Base-by-base conservation (phyloP, 176 grass and related monocot species). In the Oryza meridionalis region DNA sequence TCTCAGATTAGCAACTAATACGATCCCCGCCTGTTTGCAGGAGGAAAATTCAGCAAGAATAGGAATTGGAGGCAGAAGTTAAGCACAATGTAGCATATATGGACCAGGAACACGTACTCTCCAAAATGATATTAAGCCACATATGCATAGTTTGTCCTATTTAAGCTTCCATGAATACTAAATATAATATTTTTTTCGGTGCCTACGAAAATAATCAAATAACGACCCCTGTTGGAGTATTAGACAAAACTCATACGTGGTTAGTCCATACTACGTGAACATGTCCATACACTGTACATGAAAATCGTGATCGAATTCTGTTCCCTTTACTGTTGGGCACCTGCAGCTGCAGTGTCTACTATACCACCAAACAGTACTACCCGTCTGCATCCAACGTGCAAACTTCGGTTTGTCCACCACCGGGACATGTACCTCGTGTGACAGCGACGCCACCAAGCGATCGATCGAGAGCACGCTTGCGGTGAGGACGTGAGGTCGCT, bases 341-440 rank as follows among this genome's bases (percentile, higher is more conserved):
- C 16, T 22, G 16, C 67, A 42, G 51, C 51, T 16, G 49, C 15
- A 61, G 5, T 61, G 19, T 61, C 55, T 22, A 40, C 38, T 59
- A 12, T 7, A 29, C 10, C 55, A 31, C 61, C 3, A 40, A 67
- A 37, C 11, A 51, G 71, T 44, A 14, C 15, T 44, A 14, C 15
- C 29, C 29, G 38, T 81, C 82, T 76, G 24, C 38, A 85, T 89
- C 70, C 70, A 81, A 37, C 77, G 82, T 89, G 82, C 82, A 70
- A 51, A 76, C 69, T 69, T 75, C 5, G 70, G 65, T 70, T 85
- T 81, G 65, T 85, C 38, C 38, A 40, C 82, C 73, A 65, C 82
- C 4, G 82, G 64, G 84, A 11, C 63, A 63, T 88, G 87, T 63
- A 26, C 7, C 81, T 69, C 87, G 87, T 76, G 77, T 10, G 87